Base-by-base conservation (phyloP, 2,329 filamentous ascomycete genomes). In the Aspergillus niger region DNA sequence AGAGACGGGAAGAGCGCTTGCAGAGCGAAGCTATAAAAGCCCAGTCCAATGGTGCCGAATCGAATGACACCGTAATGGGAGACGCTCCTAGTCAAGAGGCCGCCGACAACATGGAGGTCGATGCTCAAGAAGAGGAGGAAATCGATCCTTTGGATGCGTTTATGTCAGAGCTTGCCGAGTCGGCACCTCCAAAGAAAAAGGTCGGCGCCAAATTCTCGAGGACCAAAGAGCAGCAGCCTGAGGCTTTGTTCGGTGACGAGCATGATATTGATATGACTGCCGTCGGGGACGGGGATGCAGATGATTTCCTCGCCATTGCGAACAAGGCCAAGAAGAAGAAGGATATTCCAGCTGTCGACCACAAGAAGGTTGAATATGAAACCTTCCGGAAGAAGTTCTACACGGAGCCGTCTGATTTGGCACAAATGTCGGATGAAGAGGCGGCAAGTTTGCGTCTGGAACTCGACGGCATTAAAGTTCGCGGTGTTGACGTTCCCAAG, bases 71-170 rank as follows among this genome's bases (percentile, higher is more conserved):
- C 15, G 59, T 69, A 48, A 79, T 80, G 74, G 70, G 73, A 62
- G 81, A 83, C 63, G 76, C 74, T 17, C 72, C 74, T 24, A 68
- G 65, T 55, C 65, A 71, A 47, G 75, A 78, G 39, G 63, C 70
- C 32, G 32, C 32, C 28, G 72, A 76, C 62, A 78, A 77, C 43
- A 79, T 79, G 67, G 77, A 80, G 22, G 64, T 70, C 5, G 73
- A 75, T 28, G 69, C 64, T 4, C 47, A 64, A 32, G 63, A 72
- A 24, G 71, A 62, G 41, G 77, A 92, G 57, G 91, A 92, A 49
- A 86, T 95, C 38, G 95, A 99, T 74, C 92, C 95, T 7, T 81
- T 99, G 39, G 95, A 99, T 79, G 94, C 92, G n/a, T 99, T 96
- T 80, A 99, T 99, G 95, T 89, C 88, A 55, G 86, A 85, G 62